Conservation (phyloP, 208 protist species). For the Endotrypanum monterogeii region DNA sequence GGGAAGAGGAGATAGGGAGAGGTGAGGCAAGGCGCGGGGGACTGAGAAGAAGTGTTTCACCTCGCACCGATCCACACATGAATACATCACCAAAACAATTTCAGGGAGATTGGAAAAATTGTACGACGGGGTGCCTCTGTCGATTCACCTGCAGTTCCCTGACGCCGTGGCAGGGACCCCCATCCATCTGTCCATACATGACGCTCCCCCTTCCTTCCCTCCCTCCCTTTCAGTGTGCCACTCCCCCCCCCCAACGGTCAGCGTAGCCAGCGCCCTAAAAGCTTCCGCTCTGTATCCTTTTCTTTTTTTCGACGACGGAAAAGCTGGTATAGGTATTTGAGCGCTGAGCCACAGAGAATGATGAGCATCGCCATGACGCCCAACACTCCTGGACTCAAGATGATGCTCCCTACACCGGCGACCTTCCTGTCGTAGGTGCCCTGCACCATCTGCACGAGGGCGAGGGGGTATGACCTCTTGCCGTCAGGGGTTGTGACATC, state of each 20-base stretch:
- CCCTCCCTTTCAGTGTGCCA: neutral
- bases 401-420: neutral
- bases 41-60: neutral
- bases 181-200: neutral
- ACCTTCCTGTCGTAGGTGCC: neutral
- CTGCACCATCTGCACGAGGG: neutral
- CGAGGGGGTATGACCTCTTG: neutral
- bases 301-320: slow-evolving; percentile 13
- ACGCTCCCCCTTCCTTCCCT: neutral
- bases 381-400: slow-evolving; percentile 11
- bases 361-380: slow-evolving; percentile 19
- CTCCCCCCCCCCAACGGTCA: neutral
- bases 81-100: no score
- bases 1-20: no score
- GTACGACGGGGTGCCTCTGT: no score
- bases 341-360: slow-evolving; percentile 10
- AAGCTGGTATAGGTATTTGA: slow-evolving; percentile 23
- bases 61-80: no score
- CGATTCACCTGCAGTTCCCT: no score
- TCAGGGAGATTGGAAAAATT: no score
- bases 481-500: neutral
- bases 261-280: slow-evolving; percentile 13
- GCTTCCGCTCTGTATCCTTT: slow-evolving; percentile 10
- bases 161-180: no score
- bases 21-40: neutral